Evolutionary conservation across 2,329 filamentous ascomycete species (phyloP).

Genomic region (Hymenoscyphus salicellus): DNA sequence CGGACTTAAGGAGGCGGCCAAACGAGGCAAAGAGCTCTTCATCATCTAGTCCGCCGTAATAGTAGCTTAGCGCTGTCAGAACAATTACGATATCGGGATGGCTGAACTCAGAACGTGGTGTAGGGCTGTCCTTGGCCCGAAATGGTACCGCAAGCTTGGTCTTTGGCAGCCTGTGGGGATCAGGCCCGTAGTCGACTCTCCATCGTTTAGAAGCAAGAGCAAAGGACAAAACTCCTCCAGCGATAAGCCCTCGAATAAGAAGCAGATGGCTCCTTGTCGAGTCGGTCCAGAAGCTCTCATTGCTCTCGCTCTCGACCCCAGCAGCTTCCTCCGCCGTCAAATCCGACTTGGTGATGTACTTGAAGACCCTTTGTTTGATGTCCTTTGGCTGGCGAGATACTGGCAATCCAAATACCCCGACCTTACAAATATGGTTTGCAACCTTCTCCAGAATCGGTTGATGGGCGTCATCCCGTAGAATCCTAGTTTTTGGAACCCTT

Average conservation of each 20-base stretch:
- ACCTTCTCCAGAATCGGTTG: not conserved
- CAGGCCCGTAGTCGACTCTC: constrained; percentile 62
- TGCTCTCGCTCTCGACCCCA: constrained; percentile 11
- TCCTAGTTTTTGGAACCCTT: constrained; percentile 47
- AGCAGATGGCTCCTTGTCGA: constrained; percentile 40
- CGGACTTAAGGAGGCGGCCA: constrained; percentile 45
- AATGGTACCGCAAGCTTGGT: constrained; percentile 57
- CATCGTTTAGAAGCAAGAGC: constrained; percentile 57
- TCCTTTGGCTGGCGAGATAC: not conserved
- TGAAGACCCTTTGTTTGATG: not conserved
- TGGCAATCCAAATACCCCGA: constrained; percentile 12
- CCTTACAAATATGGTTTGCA: constrained; percentile 14
- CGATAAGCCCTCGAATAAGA: constrained; percentile 55
- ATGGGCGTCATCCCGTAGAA: constrained; percentile 30
- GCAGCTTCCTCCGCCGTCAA: constrained; percentile 11
- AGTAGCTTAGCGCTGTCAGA: constrained; percentile 56
- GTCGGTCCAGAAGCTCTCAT: constrained; percentile 29
- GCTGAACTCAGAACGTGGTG: constrained; percentile 57
- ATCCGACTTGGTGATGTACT: constrained; percentile 12
- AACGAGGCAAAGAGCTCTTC: constrained; percentile 50
- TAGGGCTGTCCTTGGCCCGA: constrained; percentile 56
- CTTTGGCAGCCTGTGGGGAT: constrained; percentile 30
- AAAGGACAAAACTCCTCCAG: constrained; percentile 53
- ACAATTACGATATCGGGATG: constrained; percentile 58
- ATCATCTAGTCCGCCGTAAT: constrained; percentile 53